A percentile compares a stretch with the other conserved stretches of the same genome.
phyloP scores from a whole-genome alignment of 768 basidiomycete species.

The Steccherinum ochraceum region DNA sequence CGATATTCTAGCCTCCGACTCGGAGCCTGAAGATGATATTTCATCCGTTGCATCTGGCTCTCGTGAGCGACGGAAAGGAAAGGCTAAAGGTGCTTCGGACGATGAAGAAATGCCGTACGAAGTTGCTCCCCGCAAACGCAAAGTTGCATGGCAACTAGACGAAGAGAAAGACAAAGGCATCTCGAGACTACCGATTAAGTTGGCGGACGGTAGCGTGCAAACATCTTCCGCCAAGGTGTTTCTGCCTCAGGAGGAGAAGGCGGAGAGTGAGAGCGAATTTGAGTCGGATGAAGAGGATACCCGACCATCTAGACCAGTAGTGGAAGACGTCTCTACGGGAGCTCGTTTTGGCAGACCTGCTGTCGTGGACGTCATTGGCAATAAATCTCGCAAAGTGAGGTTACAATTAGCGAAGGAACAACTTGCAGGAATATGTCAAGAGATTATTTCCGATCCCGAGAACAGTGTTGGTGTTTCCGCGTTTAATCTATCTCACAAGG shows the following conservation, averaged over 20 bases:
- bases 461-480: constrained; percentile 62
- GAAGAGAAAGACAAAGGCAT: constrained; percentile 45
- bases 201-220: constrained; percentile 73
- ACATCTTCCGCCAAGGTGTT: constrained; percentile 38
- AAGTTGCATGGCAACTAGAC: constrained; percentile 38
- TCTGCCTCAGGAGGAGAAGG: constrained; percentile 19
- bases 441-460: constrained; percentile 92
- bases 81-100: constrained; percentile 25
- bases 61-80: constrained; percentile 6
- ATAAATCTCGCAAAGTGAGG: constrained; percentile 56
- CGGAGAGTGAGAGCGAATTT: constrained; percentile 29
- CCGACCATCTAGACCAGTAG: constrained; percentile 19
- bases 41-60: constrained; percentile 12
- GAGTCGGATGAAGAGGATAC: constrained; percentile 23
- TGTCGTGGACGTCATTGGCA: constrained; percentile 63
- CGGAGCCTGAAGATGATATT: constrained; percentile 23
- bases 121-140: constrained; percentile 46
- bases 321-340: constrained; percentile 76
- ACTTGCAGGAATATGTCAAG: constrained; percentile 89
- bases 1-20: constrained; percentile 26
- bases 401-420: constrained; percentile 87
- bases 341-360: constrained; percentile 85
- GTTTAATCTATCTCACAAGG: too few species aligned
- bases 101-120: constrained; percentile 79
- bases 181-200: constrained; percentile 78